phyloP scores from a whole-genome alignment of 331 rosid genomes.

The Acacia pycnantha region DNA sequence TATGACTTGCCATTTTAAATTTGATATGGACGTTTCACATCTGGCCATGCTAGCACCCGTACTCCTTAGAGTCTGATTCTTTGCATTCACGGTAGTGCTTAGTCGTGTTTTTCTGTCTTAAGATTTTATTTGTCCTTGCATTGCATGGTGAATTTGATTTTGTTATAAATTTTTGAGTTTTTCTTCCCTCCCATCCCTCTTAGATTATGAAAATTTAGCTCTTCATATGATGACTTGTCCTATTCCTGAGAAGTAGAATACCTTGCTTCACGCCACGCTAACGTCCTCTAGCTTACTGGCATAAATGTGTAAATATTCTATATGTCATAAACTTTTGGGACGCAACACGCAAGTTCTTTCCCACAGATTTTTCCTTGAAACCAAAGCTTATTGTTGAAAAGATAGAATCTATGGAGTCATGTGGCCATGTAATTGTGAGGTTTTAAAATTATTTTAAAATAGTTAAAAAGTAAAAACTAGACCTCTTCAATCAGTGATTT shows the following conservation, averaged over 20 bases:
- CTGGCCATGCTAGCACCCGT: neutral
- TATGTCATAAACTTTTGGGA: neutral
- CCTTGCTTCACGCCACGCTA: neutral
- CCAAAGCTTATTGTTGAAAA: neutral
- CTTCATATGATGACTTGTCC: neutral
- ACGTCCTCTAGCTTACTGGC: neutral
- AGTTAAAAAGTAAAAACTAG: neutral
- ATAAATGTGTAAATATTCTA: neutral
- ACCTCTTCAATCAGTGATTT: neutral
- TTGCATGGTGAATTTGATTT: neutral
- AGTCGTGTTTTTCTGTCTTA: neutral
- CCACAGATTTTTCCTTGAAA: neutral
- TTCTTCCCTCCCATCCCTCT: conserved; percentile 5
- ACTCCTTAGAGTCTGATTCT: neutral
- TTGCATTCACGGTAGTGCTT: neutral
- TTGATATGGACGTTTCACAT: neutral
- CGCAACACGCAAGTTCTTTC: neutral
- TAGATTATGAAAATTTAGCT: neutral
- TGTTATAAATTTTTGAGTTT: neutral
- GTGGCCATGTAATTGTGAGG: no score
- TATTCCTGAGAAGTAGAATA: conserved; percentile 5
- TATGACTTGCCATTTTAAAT: neutral
- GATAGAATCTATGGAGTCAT: neutral
- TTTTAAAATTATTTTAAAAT: no score
- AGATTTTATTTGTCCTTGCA: neutral